Evolutionary conservation across 2,329 filamentous ascomycete genomes (phyloP).

Genomic region (Clonostachys rhizophaga): DNA sequence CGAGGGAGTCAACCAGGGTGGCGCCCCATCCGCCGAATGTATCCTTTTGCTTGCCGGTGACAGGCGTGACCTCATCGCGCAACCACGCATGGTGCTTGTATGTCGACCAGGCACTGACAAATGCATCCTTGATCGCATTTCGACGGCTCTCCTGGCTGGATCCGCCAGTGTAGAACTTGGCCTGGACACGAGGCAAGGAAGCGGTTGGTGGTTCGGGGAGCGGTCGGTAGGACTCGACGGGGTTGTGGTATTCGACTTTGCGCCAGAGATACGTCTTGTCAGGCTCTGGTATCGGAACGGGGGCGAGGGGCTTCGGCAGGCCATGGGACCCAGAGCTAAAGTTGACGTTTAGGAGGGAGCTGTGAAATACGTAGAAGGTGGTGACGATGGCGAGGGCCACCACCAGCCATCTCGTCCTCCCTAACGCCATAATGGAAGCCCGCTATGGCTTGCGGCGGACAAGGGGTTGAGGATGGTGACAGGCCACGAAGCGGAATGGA

Average conservation of each 20-base stretch:
- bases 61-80: conserved; percentile 51
- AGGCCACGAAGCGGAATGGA: no score
- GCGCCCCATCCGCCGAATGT: conserved; percentile 58
- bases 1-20: conserved; percentile 52
- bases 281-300: background rate
- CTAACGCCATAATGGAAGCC: no score
- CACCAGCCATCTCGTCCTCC: no score
- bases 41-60: conserved; percentile 40
- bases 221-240: conserved; percentile 6
- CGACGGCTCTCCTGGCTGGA: conserved; percentile 12
- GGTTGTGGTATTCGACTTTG: conserved; percentile 8
- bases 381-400: no score
- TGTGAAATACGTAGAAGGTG: no score
- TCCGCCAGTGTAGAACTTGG: background rate
- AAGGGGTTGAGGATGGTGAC: no score
- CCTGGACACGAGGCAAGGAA: conserved; percentile 1
- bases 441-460: no score
- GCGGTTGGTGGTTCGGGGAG: conserved; percentile 3
- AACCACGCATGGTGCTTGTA: conserved; percentile 56
- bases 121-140: conserved; percentile 32
- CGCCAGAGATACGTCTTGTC: conserved; percentile 11
- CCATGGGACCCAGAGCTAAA: no score
- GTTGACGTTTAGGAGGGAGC: no score
- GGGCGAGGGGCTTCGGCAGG: no score
- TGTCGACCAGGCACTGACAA: conserved; percentile 46